Evolutionary conservation across 2,329 filamentous ascomycete species (phyloP), one percentile per base, ranked within the genome.

Genomic region (Coniella lustricola): DNA sequence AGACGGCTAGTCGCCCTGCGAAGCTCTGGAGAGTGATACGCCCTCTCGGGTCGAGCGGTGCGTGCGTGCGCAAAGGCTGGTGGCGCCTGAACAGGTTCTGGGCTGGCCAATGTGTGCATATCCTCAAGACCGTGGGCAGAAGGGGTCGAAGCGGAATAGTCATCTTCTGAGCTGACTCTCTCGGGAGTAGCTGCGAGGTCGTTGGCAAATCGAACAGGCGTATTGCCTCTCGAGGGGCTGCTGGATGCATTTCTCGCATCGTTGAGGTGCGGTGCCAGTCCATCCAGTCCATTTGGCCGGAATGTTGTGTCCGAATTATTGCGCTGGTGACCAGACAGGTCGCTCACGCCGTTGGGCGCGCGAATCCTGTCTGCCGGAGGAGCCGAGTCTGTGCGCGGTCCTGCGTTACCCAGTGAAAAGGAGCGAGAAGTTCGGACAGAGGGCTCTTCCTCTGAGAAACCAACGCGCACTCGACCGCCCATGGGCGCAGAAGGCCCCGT

Each of bases 1-100:
- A 97, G 82, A 18, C 89, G 84, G 57, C 85, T 90, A 57, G 89
- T 93, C 44, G 87, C 88, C 55, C 82, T 82, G 54, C 87, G 84
- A 58, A 91, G 73, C 61, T 93, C 87, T 13, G 85, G 79, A 25
- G 88, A 84, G 50, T 87, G 81, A 57, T 86, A 81, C 0, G 87
- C 87, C 53, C 80, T 80, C 51, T 77, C 81, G 1, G 74, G 85
- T 81, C 12, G 90, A 80, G 33, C 77, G 75, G 64, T 95, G 88
- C 41, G 81, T 77, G 63, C 48, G 37, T 53, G 44, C n/a, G 49
- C 48, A 38, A 96, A 91, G 10, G 81, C 81, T 3, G 91, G 91
- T 1, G 91, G 90, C 5, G 75, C 72, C 4, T 79, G 79, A 17
- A 96, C 89, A 7, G 87, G 87, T 56, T 87, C 84, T 1, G 87